phyloP scores from a whole-genome alignment of 75 land plant genomes.

The Adiantum capillusveneris region DNA sequence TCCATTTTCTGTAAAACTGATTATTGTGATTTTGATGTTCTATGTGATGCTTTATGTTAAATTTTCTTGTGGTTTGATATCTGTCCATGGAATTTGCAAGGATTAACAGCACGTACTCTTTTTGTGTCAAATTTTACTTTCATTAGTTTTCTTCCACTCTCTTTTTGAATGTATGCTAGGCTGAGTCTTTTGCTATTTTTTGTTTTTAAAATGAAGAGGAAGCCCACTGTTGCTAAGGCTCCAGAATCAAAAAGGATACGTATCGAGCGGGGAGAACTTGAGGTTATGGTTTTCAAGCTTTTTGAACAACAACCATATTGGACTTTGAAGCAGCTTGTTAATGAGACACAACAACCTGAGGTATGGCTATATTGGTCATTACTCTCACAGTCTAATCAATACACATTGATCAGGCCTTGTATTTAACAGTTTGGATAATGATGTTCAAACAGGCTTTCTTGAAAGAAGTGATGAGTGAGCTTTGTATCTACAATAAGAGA shows the following conservation, averaged over 20 bases:
- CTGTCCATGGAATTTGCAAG: too few relatives aligned
- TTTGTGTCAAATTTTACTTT: too few relatives aligned
- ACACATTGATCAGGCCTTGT: too few relatives aligned
- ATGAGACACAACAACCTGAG: constrained; percentile 95
- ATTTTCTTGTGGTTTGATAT: too few relatives aligned
- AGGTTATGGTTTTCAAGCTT: constrained; percentile 80
- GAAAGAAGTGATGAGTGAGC: constrained; percentile 90
- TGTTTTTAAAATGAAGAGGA: constrained; percentile 56
- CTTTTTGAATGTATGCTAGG: too few relatives aligned
- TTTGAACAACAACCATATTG: constrained; percentile 94
- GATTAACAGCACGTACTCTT: too few relatives aligned
- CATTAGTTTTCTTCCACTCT: too few relatives aligned
- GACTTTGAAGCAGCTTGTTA: constrained; percentile 92
- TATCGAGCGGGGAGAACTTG: constrained; percentile 78
- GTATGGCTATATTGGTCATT: constrained; percentile 35
- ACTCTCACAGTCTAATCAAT: too few relatives aligned
- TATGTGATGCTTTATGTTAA: too few relatives aligned
- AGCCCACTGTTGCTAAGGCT: constrained; percentile 42
- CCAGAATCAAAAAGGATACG: constrained; percentile 82
- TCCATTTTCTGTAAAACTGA: too few relatives aligned
- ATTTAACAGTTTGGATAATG: too few relatives aligned
- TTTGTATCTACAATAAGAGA: constrained; percentile 91
- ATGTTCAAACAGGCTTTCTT: constrained; percentile 85
- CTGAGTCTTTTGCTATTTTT: neutral
- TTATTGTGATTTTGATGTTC: too few relatives aligned